Evolutionary conservation across 306 rosid genomes (phyloP).

Genomic region (Malus sieversii): DNA sequence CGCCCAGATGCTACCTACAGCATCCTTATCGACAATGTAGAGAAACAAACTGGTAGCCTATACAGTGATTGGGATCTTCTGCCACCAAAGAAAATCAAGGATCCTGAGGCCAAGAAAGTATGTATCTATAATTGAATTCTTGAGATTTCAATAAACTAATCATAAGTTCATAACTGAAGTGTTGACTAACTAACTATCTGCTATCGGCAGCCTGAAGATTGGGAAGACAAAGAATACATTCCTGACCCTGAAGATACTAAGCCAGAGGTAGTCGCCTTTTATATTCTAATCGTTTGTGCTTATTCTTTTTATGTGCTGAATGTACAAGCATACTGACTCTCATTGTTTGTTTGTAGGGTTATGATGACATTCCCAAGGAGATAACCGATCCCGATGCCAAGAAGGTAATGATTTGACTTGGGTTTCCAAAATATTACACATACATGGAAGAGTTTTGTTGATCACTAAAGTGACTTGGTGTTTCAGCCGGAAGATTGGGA

Average conservation of each 20-base stretch:
- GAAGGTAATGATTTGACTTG: slow-evolving; percentile 40
- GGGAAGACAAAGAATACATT: slow-evolving; percentile 95
- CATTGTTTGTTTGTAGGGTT: slow-evolving; percentile 46
- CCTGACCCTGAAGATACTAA: slow-evolving; percentile 95
- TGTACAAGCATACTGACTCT: background rate
- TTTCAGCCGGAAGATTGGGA: slow-evolving; percentile 98
- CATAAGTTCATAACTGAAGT: background rate
- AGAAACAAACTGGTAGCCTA: slow-evolving; percentile 94
- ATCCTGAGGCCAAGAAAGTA: slow-evolving; percentile 89
- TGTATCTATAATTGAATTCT: background rate
- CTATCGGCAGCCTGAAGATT: slow-evolving; percentile 83
- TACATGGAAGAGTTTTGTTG: background rate
- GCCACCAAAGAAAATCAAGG: slow-evolving; percentile 89
- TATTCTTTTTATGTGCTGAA: slow-evolving; percentile 1
- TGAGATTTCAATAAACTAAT: background rate
- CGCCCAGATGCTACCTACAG: slow-evolving; percentile 94
- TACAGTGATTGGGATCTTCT: slow-evolving; percentile 93
- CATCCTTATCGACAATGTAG: slow-evolving; percentile 85
- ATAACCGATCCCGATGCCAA: slow-evolving; percentile 83
- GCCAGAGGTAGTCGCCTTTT: slow-evolving; percentile 60
- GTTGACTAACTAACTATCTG: slow-evolving; percentile 10
- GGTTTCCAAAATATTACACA: background rate
- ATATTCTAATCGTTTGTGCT: background rate
- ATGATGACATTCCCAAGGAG: slow-evolving; percentile 87
- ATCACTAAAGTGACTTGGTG: slow-evolving; percentile 18